Conservation (phyloP, 2,329 filamentous ascomycete genomes). For the Penicillium sp. region DNA sequence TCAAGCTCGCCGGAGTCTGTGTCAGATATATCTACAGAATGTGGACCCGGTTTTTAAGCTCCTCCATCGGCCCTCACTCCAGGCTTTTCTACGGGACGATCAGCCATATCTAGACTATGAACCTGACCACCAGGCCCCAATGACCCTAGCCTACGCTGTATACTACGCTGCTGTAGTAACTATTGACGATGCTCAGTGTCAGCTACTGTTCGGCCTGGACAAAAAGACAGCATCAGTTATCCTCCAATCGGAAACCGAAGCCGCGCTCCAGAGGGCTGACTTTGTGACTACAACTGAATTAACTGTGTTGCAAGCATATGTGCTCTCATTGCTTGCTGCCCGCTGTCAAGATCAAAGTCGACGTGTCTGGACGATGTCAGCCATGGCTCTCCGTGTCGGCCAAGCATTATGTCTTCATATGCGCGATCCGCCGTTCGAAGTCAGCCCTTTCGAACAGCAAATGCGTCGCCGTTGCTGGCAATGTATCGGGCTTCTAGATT, state of each 20-base stretch:
- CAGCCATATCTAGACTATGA: constrained; percentile 37
- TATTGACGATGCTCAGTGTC: constrained; percentile 28
- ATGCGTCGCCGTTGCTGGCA: constrained; percentile 38
- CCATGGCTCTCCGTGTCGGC: constrained; percentile 36
- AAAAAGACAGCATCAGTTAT: constrained; percentile 24
- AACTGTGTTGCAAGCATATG: constrained; percentile 37
- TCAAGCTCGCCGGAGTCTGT: constrained; percentile 23
- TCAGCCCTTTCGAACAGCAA: constrained; percentile 35
- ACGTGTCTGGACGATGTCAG: constrained; percentile 40
- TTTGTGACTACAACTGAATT: constrained; percentile 38
- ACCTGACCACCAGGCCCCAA: constrained; percentile 29
- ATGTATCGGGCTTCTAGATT: constrained; percentile 34
- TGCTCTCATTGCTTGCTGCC: constrained; percentile 34
- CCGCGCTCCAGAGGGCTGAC: constrained; percentile 29
- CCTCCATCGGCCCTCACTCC: constrained; percentile 34
- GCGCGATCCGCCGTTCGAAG: constrained; percentile 32
- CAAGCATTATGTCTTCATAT: constrained; percentile 38
- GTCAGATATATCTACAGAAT: constrained; percentile 30
- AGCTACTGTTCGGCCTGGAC: constrained; percentile 22
- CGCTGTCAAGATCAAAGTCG: constrained; percentile 37
- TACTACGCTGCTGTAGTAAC: constrained; percentile 34
- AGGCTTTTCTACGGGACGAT: constrained; percentile 28
- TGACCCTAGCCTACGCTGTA: constrained; percentile 29
- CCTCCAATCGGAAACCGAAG: constrained; percentile 30
- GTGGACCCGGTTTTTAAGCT: constrained; percentile 40